phyloP scores from a whole-genome alignment of 768 basidiomycete species.

The Lentinula guzmanii region DNA sequence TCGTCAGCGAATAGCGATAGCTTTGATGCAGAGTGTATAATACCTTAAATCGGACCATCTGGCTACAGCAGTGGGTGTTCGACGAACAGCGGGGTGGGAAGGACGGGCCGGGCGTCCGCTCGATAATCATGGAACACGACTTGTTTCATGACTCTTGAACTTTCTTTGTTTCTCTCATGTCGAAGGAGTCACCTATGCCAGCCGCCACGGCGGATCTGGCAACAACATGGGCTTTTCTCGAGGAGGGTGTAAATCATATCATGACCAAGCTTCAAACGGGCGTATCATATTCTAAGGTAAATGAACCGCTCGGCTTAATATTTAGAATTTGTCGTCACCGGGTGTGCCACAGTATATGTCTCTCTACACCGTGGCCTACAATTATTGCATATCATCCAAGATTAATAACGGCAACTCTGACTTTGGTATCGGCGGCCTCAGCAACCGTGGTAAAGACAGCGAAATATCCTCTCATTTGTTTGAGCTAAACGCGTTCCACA shows the following conservation, averaged over 20 bases:
- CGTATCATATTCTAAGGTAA: conserved; percentile 72
- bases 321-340: conserved; percentile 5
- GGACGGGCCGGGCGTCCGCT: background rate
- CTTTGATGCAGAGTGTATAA: background rate
- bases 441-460: conserved; percentile 58
- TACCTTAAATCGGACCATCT: conserved; percentile 71
- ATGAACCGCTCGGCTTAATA: background rate
- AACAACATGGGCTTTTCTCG: conserved; percentile 85
- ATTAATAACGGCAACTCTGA: conserved; percentile 22
- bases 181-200: conserved; percentile 3
- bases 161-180: background rate
- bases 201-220: conserved; percentile 51
- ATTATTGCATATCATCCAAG: conserved; percentile 91
- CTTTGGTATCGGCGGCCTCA: conserved; percentile 39
- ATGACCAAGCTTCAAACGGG: conserved; percentile 89
- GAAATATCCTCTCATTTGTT: conserved; percentile 23
- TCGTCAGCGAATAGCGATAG: conserved; percentile 3
- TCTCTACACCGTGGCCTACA: conserved; percentile 89
- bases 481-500: conserved; percentile 33
- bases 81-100: background rate
- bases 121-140: background rate
- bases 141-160: too few relatives aligned
- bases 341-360: conserved; percentile 72
- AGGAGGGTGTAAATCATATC: conserved; percentile 86
- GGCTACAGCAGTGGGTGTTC: too few relatives aligned